Conservation (phyloP, 768 basidiomycete species). For the Mycena crocata region DNA sequence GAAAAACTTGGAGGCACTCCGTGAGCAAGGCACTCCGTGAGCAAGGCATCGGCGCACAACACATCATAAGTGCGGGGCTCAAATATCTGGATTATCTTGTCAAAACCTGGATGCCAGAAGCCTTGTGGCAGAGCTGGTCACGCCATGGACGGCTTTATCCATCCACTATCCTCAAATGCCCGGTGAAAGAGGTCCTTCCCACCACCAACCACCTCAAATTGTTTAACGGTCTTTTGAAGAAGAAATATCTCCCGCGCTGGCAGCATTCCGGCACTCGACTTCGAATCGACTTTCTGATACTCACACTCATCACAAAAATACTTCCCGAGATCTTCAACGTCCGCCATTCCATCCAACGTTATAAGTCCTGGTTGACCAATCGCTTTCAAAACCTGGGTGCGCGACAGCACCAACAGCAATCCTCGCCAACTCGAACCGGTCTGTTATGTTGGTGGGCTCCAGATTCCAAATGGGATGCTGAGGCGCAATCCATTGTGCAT, state of each 20-base stretch:
- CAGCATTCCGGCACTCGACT: slow-evolving; percentile 39
- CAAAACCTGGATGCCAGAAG: neutral
- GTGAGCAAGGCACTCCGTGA: neutral
- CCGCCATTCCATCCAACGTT: too few relatives aligned
- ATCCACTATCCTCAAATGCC: neutral
- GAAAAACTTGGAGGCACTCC: neutral
- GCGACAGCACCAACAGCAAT: neutral
- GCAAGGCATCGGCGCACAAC: neutral
- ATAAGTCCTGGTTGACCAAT: neutral
- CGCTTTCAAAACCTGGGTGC: neutral
- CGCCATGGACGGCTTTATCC: neutral
- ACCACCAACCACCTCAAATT: slow-evolving; percentile 49
- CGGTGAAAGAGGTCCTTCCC: slow-evolving; percentile 37
- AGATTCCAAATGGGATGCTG: neutral
- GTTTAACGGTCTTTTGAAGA: slow-evolving; percentile 44
- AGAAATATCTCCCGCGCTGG: slow-evolving; percentile 38
- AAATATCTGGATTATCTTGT: neutral
- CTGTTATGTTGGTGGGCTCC: neutral
- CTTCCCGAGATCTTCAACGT: slow-evolving; percentile 18
- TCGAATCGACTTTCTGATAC: slow-evolving; percentile 42
- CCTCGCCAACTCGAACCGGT: neutral
- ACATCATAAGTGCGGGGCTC: neutral
- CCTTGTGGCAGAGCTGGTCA: slow-evolving; percentile 7
- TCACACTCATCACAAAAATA: slow-evolving; percentile 22
- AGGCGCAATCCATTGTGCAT: neutral